Percentiles rank a stretch among this genome's conserved stretches.
Conservation (phyloP, 2,329 filamentous ascomycete species). For the Ophiocordyceps robertsii region DNA sequence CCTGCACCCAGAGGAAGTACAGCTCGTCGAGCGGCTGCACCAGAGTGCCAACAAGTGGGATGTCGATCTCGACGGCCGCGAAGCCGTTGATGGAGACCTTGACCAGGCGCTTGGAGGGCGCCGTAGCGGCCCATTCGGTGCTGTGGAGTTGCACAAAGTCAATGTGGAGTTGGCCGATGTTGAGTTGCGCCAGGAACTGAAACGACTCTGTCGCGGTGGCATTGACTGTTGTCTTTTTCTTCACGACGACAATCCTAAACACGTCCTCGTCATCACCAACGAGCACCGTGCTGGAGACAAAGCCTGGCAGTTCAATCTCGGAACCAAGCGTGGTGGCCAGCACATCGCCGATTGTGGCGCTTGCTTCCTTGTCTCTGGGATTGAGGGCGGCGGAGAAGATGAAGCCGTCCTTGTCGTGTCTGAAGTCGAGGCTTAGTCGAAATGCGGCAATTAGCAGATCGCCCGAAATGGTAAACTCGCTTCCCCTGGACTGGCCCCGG, state of each 20-base stretch:
- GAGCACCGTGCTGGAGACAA: constrained; percentile 2
- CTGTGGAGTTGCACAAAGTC: constrained; percentile 6
- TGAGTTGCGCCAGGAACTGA: constrained; percentile 6
- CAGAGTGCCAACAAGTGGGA: constrained; percentile 17
- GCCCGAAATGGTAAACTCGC: constrained; percentile 6
- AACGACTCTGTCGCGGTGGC: not conserved
- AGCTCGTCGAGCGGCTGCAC: constrained; percentile 21
- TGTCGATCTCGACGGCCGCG: constrained; percentile 6
- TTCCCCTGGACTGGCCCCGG: not conserved
- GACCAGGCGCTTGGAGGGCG: constrained; percentile 9
- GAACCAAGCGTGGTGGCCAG: constrained; percentile 2
- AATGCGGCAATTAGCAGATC: constrained; percentile 5
- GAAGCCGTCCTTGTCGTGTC: constrained; percentile 1
- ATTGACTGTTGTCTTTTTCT: not conserved
- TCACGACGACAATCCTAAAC: constrained; percentile 2
- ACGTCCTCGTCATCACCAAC: not conserved
- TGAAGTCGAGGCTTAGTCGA: constrained; percentile 5
- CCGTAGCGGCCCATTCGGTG: constrained; percentile 1
- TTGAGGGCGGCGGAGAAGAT: constrained; percentile 2
- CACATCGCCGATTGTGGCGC: constrained; percentile 4
- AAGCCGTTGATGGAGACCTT: constrained; percentile 7
- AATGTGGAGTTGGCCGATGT: constrained; percentile 2
- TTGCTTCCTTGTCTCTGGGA: not conserved
- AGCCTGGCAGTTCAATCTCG: constrained; percentile 4
- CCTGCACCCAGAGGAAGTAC: constrained; percentile 19